Base-by-base conservation (phyloP, 805 yeast species). In the Candida lessepsii region DNA sequence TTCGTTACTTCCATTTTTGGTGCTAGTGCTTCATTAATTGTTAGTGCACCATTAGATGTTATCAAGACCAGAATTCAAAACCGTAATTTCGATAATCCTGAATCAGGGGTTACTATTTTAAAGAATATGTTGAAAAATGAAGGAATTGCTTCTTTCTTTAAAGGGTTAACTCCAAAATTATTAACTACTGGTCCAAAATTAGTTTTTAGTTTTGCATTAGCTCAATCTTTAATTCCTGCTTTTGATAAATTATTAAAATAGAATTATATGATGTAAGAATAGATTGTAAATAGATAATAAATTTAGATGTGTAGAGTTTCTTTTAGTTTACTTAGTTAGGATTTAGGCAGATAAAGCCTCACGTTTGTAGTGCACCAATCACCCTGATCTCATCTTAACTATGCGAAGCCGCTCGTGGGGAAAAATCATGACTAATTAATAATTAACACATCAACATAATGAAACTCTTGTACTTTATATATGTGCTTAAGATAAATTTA, bases 41-140 rank as follows among this genome's bases (percentile, higher is more conserved):
- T 93, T 16, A 83, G 95, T 53, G 99, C 99, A 40, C 99, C 99
- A 35, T 76, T 93, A 57, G 99, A 93, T 61, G 97, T 93, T 42
- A 91, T 93, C 67, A 93, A 93, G 76, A 93, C 99, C 46, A 84
- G 99, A 74, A 93, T 93, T 58, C 99, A 93, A 71, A 93, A 93
- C 76, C 83, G 81, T 67, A 88, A 84, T 73, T 93, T 93, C 55
- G 98, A 90, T 56, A 86, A 89, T 68, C 95, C 96, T 47, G 96
- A 93, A 71, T 76, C 88, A 35, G 99, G 99, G 29, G 72, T 91
- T 65, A 86, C 85, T 26, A 93, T 93, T 55, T 75, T 93, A 67
- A 89, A 87, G 70, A 90, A 91, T 68, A 93, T 95, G 84, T 77
- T 83, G 46, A 85, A 80, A 63, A 87, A 85, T 60, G 99, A 93